phyloP scores from a whole-genome alignment of 164 flowering plant genomes.

The Hamamelis virginiana region DNA sequence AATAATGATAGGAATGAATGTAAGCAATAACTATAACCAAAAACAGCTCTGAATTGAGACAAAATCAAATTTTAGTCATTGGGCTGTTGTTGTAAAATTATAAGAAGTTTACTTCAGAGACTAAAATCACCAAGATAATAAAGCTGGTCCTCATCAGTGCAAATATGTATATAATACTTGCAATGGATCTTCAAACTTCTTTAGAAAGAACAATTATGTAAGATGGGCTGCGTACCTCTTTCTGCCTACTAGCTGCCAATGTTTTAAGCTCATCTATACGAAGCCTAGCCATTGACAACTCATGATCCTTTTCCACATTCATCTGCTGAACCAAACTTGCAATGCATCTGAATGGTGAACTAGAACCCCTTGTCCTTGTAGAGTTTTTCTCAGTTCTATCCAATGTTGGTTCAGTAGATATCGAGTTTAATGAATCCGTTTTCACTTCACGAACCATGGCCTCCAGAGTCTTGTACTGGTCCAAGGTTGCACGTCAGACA shows the following conservation, averaged over 20 bases:
- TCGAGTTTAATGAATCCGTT: constrained; percentile 32
- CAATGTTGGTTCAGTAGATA: constrained; percentile 21
- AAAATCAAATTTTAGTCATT: too few relatives aligned
- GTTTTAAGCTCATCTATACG: constrained; percentile 73
- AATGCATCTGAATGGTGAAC: constrained; percentile 93
- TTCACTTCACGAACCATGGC: constrained; percentile 65
- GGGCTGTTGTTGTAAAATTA: too few relatives aligned
- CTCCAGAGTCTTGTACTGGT: constrained; percentile 78
- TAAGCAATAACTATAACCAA: too few relatives aligned
- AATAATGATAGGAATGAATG: too few relatives aligned
- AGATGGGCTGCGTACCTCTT: constrained; percentile 49
- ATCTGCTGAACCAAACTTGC: constrained; percentile 71
- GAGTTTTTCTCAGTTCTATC: constrained; percentile 56
- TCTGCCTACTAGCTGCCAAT: constrained; percentile 57
- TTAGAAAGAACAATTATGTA: not conserved
- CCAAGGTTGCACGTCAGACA: constrained; percentile 16
- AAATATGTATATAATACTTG: not conserved
- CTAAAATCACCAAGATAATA: not conserved
- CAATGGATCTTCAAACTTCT: constrained; percentile 1
- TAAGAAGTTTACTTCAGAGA: not conserved
- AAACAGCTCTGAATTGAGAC: too few relatives aligned
- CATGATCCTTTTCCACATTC: constrained; percentile 80
- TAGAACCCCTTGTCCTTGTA: constrained; percentile 70
- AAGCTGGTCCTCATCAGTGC: not conserved
- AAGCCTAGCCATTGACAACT: constrained; percentile 55